phyloP scores from a whole-genome alignment of 768 basidiomycete genomes.

The Clavaria fumosa region DNA sequence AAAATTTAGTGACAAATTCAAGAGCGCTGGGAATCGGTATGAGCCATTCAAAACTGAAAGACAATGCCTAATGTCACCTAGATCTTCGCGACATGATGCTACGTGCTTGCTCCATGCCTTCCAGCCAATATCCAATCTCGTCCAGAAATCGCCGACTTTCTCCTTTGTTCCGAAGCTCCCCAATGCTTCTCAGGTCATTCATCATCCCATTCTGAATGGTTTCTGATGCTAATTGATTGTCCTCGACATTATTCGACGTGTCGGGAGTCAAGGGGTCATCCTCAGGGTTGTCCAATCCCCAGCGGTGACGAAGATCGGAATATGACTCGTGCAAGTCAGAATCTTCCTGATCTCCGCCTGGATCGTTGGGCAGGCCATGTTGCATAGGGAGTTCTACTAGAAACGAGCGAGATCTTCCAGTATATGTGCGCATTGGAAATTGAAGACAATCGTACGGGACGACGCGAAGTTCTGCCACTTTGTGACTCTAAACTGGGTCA shows the following conservation, averaged over 20 bases:
- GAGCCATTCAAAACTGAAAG: background rate
- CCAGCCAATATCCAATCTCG: slow-evolving; percentile 74
- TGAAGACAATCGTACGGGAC: too few relatives aligned
- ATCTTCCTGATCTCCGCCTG: slow-evolving; percentile 29
- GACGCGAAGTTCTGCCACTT: too few relatives aligned
- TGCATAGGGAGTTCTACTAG: slow-evolving; percentile 40
- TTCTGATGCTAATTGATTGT: too few relatives aligned
- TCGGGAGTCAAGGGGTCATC: too few relatives aligned
- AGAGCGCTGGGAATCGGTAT: slow-evolving; percentile 35
- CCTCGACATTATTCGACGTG: too few relatives aligned
- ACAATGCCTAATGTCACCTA: slow-evolving; percentile 29
- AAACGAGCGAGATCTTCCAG: slow-evolving; percentile 68
- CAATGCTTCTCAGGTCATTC: slow-evolving; percentile 67
- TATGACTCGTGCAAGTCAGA: slow-evolving; percentile 15
- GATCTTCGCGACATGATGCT: slow-evolving; percentile 45
- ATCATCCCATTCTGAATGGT: too few relatives aligned
- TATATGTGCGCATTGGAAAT: slow-evolving; percentile 42
- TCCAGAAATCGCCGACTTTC: slow-evolving; percentile 70
- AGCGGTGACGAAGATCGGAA: slow-evolving; percentile 17
- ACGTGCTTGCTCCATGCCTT: slow-evolving; percentile 47
- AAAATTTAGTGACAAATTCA: slow-evolving; percentile 62
- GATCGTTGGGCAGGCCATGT: slow-evolving; percentile 19
- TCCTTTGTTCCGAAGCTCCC: slow-evolving; percentile 67
- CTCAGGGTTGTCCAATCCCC: slow-evolving; percentile 10
- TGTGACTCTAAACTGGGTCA: too few relatives aligned